Evolutionary conservation across 352 stramenopile species (phyloP).

Genomic region (Phytophthora podocarpi): DNA sequence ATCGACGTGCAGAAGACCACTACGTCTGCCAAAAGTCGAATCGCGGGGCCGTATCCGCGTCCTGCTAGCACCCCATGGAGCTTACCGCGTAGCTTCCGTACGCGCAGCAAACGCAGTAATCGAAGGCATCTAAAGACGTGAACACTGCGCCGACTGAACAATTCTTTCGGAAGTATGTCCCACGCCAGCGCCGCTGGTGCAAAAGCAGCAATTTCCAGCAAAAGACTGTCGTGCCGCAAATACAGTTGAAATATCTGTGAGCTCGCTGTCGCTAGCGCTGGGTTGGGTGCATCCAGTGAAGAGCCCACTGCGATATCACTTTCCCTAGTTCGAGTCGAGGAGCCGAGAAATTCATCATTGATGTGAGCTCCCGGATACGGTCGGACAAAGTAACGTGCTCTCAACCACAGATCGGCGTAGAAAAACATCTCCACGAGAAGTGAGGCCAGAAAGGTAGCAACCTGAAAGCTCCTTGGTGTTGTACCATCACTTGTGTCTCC

Average conservation of each 20-base stretch:
- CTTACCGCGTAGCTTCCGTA: conserved; percentile 42
- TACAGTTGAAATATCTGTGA: conserved; percentile 43
- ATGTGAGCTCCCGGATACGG: conserved; percentile 8
- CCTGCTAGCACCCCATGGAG: conserved; percentile 53
- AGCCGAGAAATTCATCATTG: conserved; percentile 16
- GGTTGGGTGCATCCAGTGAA: conserved; percentile 2
- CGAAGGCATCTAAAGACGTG: conserved; percentile 47
- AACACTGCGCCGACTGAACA: conserved; percentile 29
- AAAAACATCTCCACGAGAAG: conserved; percentile 67
- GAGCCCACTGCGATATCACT: not conserved
- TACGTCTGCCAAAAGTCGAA: conserved; percentile 57
- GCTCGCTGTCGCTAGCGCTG: conserved; percentile 13
- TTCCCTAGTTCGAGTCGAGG: not conserved
- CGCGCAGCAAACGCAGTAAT: conserved; percentile 52
- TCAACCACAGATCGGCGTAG: conserved; percentile 53
- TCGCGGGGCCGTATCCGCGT: conserved; percentile 43
- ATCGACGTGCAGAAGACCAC: conserved; percentile 47
- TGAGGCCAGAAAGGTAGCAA: conserved; percentile 36
- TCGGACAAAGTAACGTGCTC: conserved; percentile 48
- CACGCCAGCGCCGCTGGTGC: conserved; percentile 54
- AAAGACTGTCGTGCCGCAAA: conserved; percentile 42
- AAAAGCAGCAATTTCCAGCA: conserved; percentile 38
- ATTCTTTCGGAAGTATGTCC: conserved; percentile 63
- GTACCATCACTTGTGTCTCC: conserved; percentile 24
- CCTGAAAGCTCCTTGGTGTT: conserved; percentile 43